Evolutionary conservation across 495 filamentous ascomycete species (phyloP), one percentile per base, ranked within the genome.

Genomic region (Penicillium coffeae): DNA sequence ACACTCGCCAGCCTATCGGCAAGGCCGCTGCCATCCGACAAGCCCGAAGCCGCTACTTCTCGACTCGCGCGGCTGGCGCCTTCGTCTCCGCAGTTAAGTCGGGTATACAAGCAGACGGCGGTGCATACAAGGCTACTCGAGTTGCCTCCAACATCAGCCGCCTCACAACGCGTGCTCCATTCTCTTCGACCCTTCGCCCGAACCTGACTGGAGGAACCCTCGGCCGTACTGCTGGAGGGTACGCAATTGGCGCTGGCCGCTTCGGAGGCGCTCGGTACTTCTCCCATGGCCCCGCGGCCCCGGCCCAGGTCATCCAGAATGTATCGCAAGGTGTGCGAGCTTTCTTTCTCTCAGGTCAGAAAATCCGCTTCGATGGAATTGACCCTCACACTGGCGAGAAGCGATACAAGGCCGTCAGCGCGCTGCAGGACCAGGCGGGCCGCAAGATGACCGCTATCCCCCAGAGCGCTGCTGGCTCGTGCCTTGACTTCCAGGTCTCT

Each of bases 291-390:
- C 87, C 93, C 8, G 80, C 89, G 2, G 82, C 83, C 1, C 90
- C 87, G 16, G 89, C 90, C 3, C 87, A 97, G 63, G 89, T 97
- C 15, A 76, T 97, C n/a, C 82, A 90, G 58, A 96, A 96, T 70
- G 92, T 97, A 1, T 95, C 89, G 15, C 82, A 86, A 48, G 93
- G 90, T 0, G 83, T 96, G 42, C 84, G 93, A 4, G 90, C 89
- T 1, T 96, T 98, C 66, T 84, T 84, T 65, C 69, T 95, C n/a
- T 86, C 83, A 0, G 93, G 93, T 1, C 82, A 91, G 50, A 92
- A 90, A 59, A 85, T 84, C 10, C 83, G 87, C 35, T 95, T 87
- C 52, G 87, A 95, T 60, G 89, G 90, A 13, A 62, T 84, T 22
- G 77, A 80, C 37, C 71, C 81, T 9, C 62, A 50, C 22, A 82